Evolutionary conservation across 306 rosid species (phyloP).

Genomic region (Dryas octopetala): DNA sequence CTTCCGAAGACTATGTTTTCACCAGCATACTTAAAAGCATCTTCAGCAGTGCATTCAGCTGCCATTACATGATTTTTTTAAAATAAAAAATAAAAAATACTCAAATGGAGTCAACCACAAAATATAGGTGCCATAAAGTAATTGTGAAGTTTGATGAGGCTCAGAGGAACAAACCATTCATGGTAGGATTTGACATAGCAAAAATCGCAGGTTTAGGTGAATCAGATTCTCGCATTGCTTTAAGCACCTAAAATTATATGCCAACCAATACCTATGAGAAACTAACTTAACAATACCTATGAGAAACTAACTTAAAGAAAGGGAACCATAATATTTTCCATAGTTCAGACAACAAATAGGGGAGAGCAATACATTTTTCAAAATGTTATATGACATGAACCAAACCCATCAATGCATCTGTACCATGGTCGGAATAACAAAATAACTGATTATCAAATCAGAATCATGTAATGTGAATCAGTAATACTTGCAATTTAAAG

Average conservation of each 20-base stretch:
- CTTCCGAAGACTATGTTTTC: slow-evolving; percentile 88
- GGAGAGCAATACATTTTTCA: background rate
- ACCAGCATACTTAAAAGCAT: slow-evolving; percentile 92
- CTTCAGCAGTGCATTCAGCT: slow-evolving; percentile 98
- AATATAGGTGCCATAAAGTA: slow-evolving; percentile 27
- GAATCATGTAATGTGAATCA: background rate
- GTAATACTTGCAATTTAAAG: background rate
- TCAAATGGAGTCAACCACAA: background rate
- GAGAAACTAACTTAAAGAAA: slow-evolving; percentile 19
- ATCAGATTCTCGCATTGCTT: slow-evolving; percentile 91
- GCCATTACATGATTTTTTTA: slow-evolving; percentile 13
- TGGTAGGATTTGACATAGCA: slow-evolving; percentile 99
- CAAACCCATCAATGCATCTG: background rate
- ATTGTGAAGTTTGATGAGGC: slow-evolving; percentile 31
- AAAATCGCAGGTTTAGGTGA: slow-evolving; percentile 94
- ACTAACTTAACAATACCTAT: slow-evolving; percentile 5
- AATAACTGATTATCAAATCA: background rate
- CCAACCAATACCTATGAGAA: slow-evolving; percentile 29
- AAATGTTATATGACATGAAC: background rate
- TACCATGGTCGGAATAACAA: background rate
- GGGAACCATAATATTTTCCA: background rate
- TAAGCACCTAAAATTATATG: slow-evolving; percentile 68
- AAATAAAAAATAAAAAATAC: background rate
- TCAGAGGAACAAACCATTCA: slow-evolving; percentile 75
- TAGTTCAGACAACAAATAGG: background rate